phyloP scores from a whole-genome alignment of 768 basidiomycete genomes.

The Psilocybe azurescens region DNA sequence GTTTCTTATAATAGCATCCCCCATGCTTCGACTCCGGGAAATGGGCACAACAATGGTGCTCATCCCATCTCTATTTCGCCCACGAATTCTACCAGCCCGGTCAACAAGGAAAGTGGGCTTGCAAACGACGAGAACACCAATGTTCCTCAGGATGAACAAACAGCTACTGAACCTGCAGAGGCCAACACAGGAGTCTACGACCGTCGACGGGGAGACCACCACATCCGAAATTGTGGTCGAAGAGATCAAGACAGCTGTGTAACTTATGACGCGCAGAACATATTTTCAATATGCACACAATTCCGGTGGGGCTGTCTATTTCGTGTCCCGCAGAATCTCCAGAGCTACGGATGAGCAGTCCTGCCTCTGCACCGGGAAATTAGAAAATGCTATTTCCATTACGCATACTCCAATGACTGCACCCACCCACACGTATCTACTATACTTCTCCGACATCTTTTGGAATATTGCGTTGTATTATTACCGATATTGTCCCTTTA shows the following conservation, averaged over 20 bases:
- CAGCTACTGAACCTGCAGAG: constrained; percentile 8
- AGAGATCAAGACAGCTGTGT: constrained; percentile 19
- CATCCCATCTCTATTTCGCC: constrained; percentile 76
- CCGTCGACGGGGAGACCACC: background rate
- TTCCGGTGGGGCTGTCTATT: constrained; percentile 19
- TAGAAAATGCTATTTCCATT: constrained; percentile 18
- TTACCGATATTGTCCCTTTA: constrained; percentile 28
- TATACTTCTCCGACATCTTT: constrained; percentile 39
- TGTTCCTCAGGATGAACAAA: constrained; percentile 33
- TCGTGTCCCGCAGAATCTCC: constrained; percentile 22
- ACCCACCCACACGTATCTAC: constrained; percentile 29
- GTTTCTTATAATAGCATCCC: constrained; percentile 69
- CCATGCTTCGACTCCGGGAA: constrained; percentile 77
- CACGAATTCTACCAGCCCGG: constrained; percentile 69
- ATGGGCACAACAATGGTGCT: constrained; percentile 48
- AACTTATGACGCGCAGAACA: background rate
- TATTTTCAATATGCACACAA: constrained; percentile 14
- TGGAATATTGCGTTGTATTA: constrained; percentile 44
- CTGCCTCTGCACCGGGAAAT: constrained; percentile 14
- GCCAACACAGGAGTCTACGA: constrained; percentile 6
- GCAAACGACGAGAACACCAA: constrained; percentile 43
- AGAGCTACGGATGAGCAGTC: constrained; percentile 18
- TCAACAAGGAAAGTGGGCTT: constrained; percentile 66
- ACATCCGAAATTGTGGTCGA: constrained; percentile 2
- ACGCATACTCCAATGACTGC: constrained; percentile 26